Base-by-base conservation (phyloP, 2,329 filamentous ascomycete species). In the Biscogniauxia marginata region DNA sequence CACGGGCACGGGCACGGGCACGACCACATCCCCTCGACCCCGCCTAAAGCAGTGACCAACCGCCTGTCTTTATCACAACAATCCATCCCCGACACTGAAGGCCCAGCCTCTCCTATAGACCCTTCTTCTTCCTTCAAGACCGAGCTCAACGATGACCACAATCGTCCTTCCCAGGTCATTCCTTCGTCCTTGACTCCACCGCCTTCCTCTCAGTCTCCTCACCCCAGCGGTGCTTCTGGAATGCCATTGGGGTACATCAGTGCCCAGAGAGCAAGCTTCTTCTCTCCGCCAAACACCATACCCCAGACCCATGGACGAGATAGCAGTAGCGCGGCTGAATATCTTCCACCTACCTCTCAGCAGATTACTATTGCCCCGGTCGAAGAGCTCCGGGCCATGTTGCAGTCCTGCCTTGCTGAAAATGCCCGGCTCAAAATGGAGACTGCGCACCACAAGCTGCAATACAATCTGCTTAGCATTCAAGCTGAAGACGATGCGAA, bases 401-500 rank as follows among this genome's bases (percentile, higher is more conserved):
- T 87, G 49, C 77, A 83, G 57, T 73, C 73, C 3, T 79, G 77
- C 60, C 73, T 86, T 45, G 78, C 77, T 20, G 82, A 87, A 62
- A 81, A 85, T 58, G 77, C 79, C 47, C 81, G 78, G 64, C 74
- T 87, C 49, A 90, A 95, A 67, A 93, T 92, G 78, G 89, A 93
- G 57, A 87, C 89, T 16, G 90, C 93, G 25, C 93, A 97, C 71
- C 89, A 95, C 76, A 96, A 95, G 74, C 78, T 98, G 53, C 93
- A 97, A 71, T 89, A 93, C 69, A 92, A 88, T 65, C 83, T 97
- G 68, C 82, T 96, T 23, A 86, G 84, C 51, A 86, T 97, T 62
- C 91, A 96, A 68, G 92, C 90, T 53, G 86, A 88, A 49, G 91
- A 96, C 64, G 88, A 92, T 24, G 84, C 91, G 8, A 93, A 96